Percentiles rank a stretch among this genome's conserved stretches.
phyloP scores from a whole-genome alignment of 352 stramenopile genomes.

The Phytopythium chamaehyphon region DNA sequence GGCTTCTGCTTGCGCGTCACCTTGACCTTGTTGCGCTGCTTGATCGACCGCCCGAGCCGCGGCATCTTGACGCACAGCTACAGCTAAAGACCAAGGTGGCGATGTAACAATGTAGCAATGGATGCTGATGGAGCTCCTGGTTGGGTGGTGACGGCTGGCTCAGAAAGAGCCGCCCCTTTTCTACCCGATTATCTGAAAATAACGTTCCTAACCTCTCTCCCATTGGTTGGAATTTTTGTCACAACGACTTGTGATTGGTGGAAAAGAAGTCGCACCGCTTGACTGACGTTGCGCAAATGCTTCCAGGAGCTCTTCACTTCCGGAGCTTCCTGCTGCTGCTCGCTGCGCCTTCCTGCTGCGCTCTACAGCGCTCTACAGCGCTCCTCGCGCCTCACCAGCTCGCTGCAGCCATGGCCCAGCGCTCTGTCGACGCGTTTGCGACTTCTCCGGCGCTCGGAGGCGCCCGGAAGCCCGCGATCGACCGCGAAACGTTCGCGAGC shows the following conservation, averaged over 20 bases:
- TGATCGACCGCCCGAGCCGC: slow-evolving; percentile 51
- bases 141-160: neutral
- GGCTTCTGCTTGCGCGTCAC: slow-evolving; percentile 67
- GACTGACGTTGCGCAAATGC: neutral
- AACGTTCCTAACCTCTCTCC: slow-evolving; percentile 2
- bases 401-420: neutral
- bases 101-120: no score
- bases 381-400: neutral
- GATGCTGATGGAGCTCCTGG: no score
- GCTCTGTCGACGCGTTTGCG: neutral
- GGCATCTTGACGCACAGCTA: slow-evolving; percentile 20
- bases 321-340: neutral
- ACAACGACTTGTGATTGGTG: no score
- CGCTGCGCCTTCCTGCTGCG: no score
- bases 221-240: neutral
- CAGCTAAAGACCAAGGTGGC: neutral
- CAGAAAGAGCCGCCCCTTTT: no score
- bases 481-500: no score
- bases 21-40: slow-evolving; percentile 62
- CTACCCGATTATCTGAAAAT: no score
- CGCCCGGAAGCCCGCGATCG: slow-evolving; percentile 1
- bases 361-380: neutral
- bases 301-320: neutral
- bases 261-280: neutral
- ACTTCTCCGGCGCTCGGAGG: neutral